A percentile compares a stretch with the other conserved stretches of the same genome.
phyloP scores from a whole-genome alignment of 805 yeast species.

The Metschnikowia continentalis region DNA sequence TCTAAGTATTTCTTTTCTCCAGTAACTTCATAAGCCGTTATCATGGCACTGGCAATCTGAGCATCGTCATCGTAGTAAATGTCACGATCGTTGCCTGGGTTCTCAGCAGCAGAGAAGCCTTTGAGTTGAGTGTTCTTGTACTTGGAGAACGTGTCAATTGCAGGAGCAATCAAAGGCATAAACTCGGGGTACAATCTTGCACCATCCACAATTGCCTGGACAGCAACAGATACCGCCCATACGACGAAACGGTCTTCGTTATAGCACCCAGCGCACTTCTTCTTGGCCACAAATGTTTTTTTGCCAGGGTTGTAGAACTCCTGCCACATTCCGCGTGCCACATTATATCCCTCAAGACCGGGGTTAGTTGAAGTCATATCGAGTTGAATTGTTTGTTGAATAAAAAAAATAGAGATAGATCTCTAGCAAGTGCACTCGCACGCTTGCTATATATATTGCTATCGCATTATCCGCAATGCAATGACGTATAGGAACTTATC shows the following conservation, averaged over 20 bases:
- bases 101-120: constrained; percentile 65
- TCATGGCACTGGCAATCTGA: constrained; percentile 61
- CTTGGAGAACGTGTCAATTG: constrained; percentile 44
- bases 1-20: constrained; percentile 50
- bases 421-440: neutral
- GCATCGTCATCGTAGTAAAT: constrained; percentile 75
- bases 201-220: constrained; percentile 66
- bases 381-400: neutral
- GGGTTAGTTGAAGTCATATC: constrained; percentile 30
- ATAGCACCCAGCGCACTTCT: constrained; percentile 38
- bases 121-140: constrained; percentile 48
- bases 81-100: constrained; percentile 55
- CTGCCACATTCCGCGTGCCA: constrained; percentile 41
- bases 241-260: constrained; percentile 53
- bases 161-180: constrained; percentile 50
- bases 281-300: constrained; percentile 37
- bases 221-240: constrained; percentile 67
- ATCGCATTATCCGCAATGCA: neutral
- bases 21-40: constrained; percentile 67
- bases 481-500: neutral
- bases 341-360: constrained; percentile 29
- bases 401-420: too few relatives aligned
- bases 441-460: constrained; percentile 1
- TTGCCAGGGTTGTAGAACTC: constrained; percentile 36
- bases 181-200: constrained; percentile 50